Base-by-base conservation (phyloP, 331 rosid genomes). In the Rhamnella rubrinervis region DNA sequence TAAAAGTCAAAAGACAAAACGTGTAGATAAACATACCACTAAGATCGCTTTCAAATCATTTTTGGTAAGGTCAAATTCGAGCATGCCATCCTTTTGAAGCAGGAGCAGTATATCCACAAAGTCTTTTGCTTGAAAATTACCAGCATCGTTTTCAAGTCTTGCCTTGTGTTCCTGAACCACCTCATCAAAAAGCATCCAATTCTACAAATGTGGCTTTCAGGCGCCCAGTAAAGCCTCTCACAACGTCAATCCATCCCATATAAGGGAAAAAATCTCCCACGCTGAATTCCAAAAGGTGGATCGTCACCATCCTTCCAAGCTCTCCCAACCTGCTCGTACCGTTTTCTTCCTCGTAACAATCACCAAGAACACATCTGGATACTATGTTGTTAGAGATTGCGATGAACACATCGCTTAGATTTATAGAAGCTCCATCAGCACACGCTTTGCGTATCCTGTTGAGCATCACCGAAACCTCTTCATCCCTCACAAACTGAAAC, bases 131-230 rank as follows among this genome's bases (percentile, higher is more conserved):
- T 28, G 35, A 12, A 50, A 61, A 6, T 40, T 59, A 38, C 4
- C 35, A 28, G 4, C 2, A 28, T 28, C 35, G 3, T 4, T 1
- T 28, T 28, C 35, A 28, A 28, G 35, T 28, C 35, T 28, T 39
- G 47, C 73, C 47, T 75, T 62, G 15, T 66, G 77, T 53, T 80
- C 84, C 20, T 71, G 71, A 26, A 80, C 28, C 7, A 80, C 73
- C 5, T 66, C 46, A 14, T 67, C 57, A 58, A 49, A 70, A 62
- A 0, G 28, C 52, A 59, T 80, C 61, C 7, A 75, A 23, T 44
- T 35, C 60, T 49, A 15, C 2, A 12, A 25, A 71, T 15, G 35
- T 70, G 6, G 41, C 25, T 17, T 64, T 67, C 67, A 80, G 17
- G 3, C 61, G 38, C 10, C 67, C 14, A 21, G n/a, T 37, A 10